Evolutionary conservation across 345 rosid genomes (phyloP), one percentile per base, ranked within the genome.

Genomic region (Adansonia digitata): DNA sequence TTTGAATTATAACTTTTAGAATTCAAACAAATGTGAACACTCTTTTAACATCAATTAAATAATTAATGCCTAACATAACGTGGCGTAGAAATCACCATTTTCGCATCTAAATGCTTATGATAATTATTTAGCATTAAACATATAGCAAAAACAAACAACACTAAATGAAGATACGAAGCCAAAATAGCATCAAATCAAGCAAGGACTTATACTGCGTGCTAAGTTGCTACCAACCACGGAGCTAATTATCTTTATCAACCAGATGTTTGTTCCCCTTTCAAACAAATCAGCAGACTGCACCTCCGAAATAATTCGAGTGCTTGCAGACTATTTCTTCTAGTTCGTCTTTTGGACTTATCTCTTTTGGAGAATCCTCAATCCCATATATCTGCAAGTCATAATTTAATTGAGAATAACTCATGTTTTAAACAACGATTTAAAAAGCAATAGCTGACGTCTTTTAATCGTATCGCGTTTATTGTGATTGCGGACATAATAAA

Each of bases 381-480:
- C 90, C 85, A 85, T 83, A 74, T 87, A 87, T 74, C 90, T 84
- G 79, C 43, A 60, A 7, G 1, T 18, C 57, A 81, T 9, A 62
- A 57, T 35, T 72, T 31, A 29, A 48, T 29, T 9, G 7, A 31
- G 26, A 42, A 72, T n/a, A 72, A 8, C 29, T 4, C 20, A 7
- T 27, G 20, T 57, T 37, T 22, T 24, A 17, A 45, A 42, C 51
- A 57, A 4, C n/a, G n/a, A n/a, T n/a, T n/a, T n/a, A n/a, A n/a
- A n/a, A n/a, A n/a, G n/a, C n/a, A n/a, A n/a, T n/a, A n/a, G n/a
- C n/a, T n/a, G n/a, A n/a, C n/a, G n/a, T n/a, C n/a, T n/a, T n/a
- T n/a, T n/a, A n/a, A n/a, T n/a, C n/a, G n/a, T n/a, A n/a, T n/a
- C n/a, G n/a, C n/a, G n/a, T n/a, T n/a, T n/a, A n/a, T n/a, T n/a